Conservation (phyloP, 306 rosid genomes). For the Lathyrus aphaca region DNA sequence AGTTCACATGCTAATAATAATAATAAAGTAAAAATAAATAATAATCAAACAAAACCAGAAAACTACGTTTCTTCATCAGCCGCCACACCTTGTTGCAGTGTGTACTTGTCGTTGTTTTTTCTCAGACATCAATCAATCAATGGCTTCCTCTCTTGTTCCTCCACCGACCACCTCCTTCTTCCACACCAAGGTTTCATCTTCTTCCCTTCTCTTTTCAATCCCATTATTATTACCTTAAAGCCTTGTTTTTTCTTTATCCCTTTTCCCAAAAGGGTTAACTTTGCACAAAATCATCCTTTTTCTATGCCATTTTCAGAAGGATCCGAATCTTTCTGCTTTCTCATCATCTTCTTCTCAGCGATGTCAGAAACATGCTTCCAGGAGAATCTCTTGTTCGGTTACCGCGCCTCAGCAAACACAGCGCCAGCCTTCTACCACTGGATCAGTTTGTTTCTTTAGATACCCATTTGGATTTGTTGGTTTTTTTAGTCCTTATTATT, state of each 20-base stretch:
- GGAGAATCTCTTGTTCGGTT: slow-evolving; percentile 65
- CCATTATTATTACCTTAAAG: background rate
- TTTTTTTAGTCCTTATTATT: slow-evolving; percentile 18
- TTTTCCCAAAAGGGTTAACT: slow-evolving; percentile 18
- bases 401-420: slow-evolving; percentile 73
- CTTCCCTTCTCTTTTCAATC: background rate
- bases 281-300: slow-evolving; percentile 4
- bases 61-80: background rate
- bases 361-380: slow-evolving; percentile 50
- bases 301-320: slow-evolving; percentile 47
- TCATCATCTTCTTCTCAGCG: slow-evolving; percentile 50
- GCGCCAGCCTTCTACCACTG: slow-evolving; percentile 78
- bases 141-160: slow-evolving; percentile 68
- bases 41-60: background rate
- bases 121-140: slow-evolving; percentile 30
- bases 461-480: slow-evolving; percentile 26
- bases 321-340: slow-evolving; percentile 50
- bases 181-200: slow-evolving; percentile 48
- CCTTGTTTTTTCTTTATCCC: slow-evolving; percentile 4
- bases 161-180: slow-evolving; percentile 51
- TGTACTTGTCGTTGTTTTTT: background rate
- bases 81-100: background rate
- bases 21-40: background rate
- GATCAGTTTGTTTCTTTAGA: slow-evolving; percentile 53
- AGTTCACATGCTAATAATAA: background rate